Base-by-base conservation (phyloP, 495 filamentous ascomycete genomes). In the Aspergillus haitiensis region DNA sequence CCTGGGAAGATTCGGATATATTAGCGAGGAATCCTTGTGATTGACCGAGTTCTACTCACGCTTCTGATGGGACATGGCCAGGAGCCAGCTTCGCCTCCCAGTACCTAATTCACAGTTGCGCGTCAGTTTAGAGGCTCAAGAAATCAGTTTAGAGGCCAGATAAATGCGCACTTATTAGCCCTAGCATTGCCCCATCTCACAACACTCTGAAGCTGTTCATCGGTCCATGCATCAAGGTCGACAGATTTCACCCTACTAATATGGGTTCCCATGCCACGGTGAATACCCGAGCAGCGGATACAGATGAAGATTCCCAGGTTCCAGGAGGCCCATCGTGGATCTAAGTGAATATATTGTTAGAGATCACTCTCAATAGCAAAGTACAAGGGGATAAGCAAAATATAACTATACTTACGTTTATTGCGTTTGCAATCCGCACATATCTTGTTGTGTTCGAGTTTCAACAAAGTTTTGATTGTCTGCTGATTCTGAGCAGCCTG, bases 361-460 rank as follows among this genome's bases (percentile, higher is more conserved):
- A 16, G 15, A 36, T n/a, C 31, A n/a, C 27, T 47, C n/a, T 12
- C 21, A 34, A 46, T 16, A 33, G 0, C 32, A 31, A 50, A 13
- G 44, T 16, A 18, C 6, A 11, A 52, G 0, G 16, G 7, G 0
- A 6, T 7, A 33, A 34, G 16, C 2, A 2, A 37, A 56, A 56
- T 27, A 3, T 27, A 33, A 47, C 7, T 37, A 37, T 36, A 80
- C 88, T 70, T 68, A 95, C 93, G 94, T 71, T 98, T 98, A 74
- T 97, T 98, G 71, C 90, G 85, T 81, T 98, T 98, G 82, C 94
- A 98, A 70, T 98, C 94, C 40, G 94, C 94, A 82, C 94, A 98
- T 69, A 86, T 86, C 78, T 97, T 98, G 78, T 98, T 98, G 57
- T 82, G 73, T 67, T 97, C 93, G 60, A 98, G 79, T 77, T 98